These are phyloP conservation scores for Cyberlindnera sargentensis DNA, from an alignment of 805 yeast genomes.

Conservation along the genomic window DNA sequence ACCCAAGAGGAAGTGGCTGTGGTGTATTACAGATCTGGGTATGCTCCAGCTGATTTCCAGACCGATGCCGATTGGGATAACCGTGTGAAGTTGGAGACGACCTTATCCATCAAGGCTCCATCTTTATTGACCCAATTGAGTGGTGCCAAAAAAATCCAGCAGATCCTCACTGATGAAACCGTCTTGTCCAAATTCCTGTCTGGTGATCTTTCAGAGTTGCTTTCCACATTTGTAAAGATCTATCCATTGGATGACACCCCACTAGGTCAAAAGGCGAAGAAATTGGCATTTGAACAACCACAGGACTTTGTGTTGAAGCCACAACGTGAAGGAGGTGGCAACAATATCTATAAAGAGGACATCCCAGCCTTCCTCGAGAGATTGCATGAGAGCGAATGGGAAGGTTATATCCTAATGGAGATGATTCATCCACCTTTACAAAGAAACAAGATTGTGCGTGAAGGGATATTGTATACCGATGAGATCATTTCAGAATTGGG, in stretches of 20 bases:
- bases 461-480: slow-evolving; percentile 55
- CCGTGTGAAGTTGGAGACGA: slow-evolving; percentile 62
- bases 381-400: slow-evolving; percentile 70
- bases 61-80: slow-evolving; percentile 68
- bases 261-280: slow-evolving; percentile 55
- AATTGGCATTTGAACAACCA: slow-evolving; percentile 61
- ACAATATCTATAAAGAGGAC: slow-evolving; percentile 81
- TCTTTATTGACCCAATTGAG: slow-evolving; percentile 81
- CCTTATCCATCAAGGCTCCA: slow-evolving; percentile 87
- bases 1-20: slow-evolving; percentile 73
- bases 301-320: slow-evolving; percentile 84
- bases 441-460: slow-evolving; percentile 64
- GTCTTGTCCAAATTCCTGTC: slow-evolving; percentile 43
- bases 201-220: slow-evolving; percentile 17
- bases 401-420: slow-evolving; percentile 90
- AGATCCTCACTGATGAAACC: slow-evolving; percentile 57
- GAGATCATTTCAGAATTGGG: slow-evolving; percentile 89
- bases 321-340: slow-evolving; percentile 99
- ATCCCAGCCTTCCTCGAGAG: slow-evolving; percentile 66
- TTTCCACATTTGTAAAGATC: slow-evolving; percentile 72
- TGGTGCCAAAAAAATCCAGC: slow-evolving; percentile 94
- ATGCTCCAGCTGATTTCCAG: slow-evolving; percentile 75
- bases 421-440: slow-evolving; percentile 71
- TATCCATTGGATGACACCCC: slow-evolving; percentile 75
- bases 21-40: slow-evolving; percentile 87